Percentiles rank a stretch among this genome's conserved stretches.
These are phyloP conservation scores for Pseudevernia furfuracea DNA, from an alignment of 495 filamentous ascomycete genomes.

Conservation along the genomic window DNA sequence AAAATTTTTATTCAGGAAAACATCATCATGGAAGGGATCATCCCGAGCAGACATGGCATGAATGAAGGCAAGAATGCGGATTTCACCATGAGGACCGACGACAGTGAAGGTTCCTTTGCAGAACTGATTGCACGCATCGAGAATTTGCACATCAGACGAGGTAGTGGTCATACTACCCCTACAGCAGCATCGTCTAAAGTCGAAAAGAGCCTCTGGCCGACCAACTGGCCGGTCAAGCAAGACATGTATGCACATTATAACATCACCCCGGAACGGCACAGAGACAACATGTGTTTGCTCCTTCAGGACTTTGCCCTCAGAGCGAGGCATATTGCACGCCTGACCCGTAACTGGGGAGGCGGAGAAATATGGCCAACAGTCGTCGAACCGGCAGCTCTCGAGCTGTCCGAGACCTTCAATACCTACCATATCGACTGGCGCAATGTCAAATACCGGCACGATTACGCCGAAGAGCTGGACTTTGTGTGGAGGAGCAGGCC, in stretches of 20 bases:
- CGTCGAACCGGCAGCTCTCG: background rate
- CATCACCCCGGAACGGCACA: background rate
- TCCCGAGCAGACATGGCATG: background rate
- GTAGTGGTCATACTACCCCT: too few species aligned
- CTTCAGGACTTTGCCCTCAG: background rate
- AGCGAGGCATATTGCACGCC: background rate
- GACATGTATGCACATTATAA: background rate
- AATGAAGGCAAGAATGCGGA: background rate
- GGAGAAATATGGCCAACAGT: background rate
- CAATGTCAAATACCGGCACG: background rate
- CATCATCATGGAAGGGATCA: slow-evolving; percentile 1
- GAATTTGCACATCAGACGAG: too few species aligned
- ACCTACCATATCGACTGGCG: too few species aligned
- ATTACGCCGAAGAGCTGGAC: background rate
- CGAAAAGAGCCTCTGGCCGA: too few species aligned
- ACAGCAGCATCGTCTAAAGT: too few species aligned
- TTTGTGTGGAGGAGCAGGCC: background rate
- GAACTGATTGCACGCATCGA: too few species aligned
- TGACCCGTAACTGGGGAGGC: background rate
- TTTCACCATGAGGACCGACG: background rate
- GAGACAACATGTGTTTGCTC: background rate
- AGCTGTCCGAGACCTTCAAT: background rate
- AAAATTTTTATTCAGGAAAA: background rate
- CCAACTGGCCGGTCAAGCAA: background rate
- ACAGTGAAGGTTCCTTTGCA: background rate